Evolutionary conservation across 306 rosid genomes (phyloP).

Genomic region (Cotoneaster glaucophyllus): DNA sequence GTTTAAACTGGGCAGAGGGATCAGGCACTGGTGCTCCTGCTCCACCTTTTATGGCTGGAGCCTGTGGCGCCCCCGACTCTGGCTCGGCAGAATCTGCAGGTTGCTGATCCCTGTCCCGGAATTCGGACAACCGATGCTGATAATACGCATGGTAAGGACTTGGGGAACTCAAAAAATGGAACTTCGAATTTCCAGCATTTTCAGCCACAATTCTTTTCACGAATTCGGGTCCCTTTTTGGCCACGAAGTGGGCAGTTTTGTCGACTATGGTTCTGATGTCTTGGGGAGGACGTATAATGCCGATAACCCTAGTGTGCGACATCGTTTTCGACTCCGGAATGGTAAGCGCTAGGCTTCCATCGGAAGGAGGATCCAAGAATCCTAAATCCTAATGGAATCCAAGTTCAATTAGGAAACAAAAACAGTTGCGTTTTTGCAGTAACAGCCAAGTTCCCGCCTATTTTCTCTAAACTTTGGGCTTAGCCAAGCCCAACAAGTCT

Average conservation of each 20-base stretch:
- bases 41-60: conserved; percentile 41
- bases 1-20: conserved; percentile 59
- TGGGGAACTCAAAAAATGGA: conserved; percentile 55
- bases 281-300: conserved; percentile 87
- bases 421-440: too few relatives aligned
- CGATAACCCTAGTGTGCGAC: conserved; percentile 84
- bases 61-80: conserved; percentile 27
- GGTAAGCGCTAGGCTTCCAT: conserved; percentile 56
- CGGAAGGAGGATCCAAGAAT: conserved; percentile 57
- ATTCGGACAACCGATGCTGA: conserved; percentile 80
- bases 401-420: too few relatives aligned
- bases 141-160: conserved; percentile 91
- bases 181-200: conserved; percentile 71
- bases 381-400: too few relatives aligned
- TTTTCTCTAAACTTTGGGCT: not conserved
- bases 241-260: conserved; percentile 85
- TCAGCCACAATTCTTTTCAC: conserved; percentile 79
- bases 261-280: conserved; percentile 86
- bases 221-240: conserved; percentile 84
- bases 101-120: conserved; percentile 66
- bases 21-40: conserved; percentile 39
- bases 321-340: conserved; percentile 48
- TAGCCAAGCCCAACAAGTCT: not conserved
- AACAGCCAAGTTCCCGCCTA: too few relatives aligned
- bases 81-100: conserved; percentile 37